These are phyloP conservation scores for Leccinum rimulosum DNA, from an alignment of 768 basidiomycete species.

Conservation along the genomic window DNA sequence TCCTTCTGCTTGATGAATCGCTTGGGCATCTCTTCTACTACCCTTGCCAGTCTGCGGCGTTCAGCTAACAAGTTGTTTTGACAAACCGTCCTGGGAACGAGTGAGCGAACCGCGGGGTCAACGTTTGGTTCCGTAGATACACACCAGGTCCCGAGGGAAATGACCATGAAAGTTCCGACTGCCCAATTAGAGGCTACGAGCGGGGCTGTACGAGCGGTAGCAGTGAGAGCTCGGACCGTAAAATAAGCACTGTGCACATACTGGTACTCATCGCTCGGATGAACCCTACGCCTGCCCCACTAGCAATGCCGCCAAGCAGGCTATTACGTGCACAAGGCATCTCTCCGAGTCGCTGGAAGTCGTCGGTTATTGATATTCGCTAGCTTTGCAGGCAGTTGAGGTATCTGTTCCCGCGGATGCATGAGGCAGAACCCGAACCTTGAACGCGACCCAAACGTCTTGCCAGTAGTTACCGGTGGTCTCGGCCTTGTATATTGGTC, in stretches of 20 bases:
- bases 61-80: constrained; percentile 54
- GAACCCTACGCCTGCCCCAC: constrained; percentile 73
- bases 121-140: constrained; percentile 23
- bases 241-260: constrained; percentile 35
- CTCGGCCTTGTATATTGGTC: constrained; percentile 30
- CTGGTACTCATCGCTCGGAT: constrained; percentile 66
- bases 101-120: constrained; percentile 6
- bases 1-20: constrained; percentile 46
- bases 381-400: constrained; percentile 35
- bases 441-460: constrained; percentile 29
- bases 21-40: constrained; percentile 61
- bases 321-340: constrained; percentile 78
- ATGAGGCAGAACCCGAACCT: constrained; percentile 21
- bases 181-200: constrained; percentile 78
- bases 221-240: constrained; percentile 6
- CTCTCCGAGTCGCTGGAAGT: constrained; percentile 60
- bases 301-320: constrained; percentile 74
- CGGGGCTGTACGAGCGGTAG: constrained; percentile 35
- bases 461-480: constrained; percentile 33
- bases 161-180: constrained; percentile 64
- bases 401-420: not conserved
- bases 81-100: constrained; percentile 56
- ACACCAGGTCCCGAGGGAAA: constrained; percentile 71
- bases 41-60: constrained; percentile 49
- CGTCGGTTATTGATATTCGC: constrained; percentile 48